Evolutionary conservation across 2,329 filamentous ascomycete genomes (phyloP), one percentile per base, ranked within the genome.

Genomic region (Paraphaeosphaeria minitans): DNA sequence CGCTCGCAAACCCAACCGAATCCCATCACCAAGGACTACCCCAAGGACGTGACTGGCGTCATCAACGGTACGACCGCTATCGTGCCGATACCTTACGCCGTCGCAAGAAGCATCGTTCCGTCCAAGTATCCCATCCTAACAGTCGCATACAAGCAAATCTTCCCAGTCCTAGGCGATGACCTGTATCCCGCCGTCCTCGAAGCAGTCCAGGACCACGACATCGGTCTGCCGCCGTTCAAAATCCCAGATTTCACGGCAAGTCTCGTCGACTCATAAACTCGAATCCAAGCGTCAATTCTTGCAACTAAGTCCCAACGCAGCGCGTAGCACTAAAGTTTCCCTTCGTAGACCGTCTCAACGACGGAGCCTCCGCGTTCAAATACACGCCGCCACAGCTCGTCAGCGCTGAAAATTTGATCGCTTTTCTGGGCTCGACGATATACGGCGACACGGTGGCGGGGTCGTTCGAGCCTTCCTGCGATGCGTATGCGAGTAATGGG

Each of bases 121-220:
- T 37, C 77, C 0, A 69, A 81, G 66, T 85, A 82, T 65, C 63
- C 68, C 16, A 85, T 86, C 63, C 72, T 84, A 46, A 82, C 81
- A 59, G 64, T 72, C 14, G 81, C 80, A 5, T 84, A 83, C 64
- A 75, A 78, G 5, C 63, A 71, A 4, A 66, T 84, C n/a, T 73
- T 85, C 6, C 83, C 83, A 1, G 64, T 72, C 4, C 84, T 85
- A 35, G 82, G 83, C 0, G 56, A 68, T 10, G 81, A 78, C 63
- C 82, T 80, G 79, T 86, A 85, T 63, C 84, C 84, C 1, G 80
- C 84, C 41, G 60, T 85, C 54, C 61, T 84, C 8, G 80, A 84
- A 65, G 80, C 80, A 1, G 77, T 80, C 5, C 76, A 82, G 21
- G 83, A 85, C 61, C 83, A 85, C 57, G 82, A 84, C 49, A 76